These are phyloP conservation scores for Babjeviella inositovora DNA, from an alignment of 805 yeast genomes.

Conservation along the genomic window DNA sequence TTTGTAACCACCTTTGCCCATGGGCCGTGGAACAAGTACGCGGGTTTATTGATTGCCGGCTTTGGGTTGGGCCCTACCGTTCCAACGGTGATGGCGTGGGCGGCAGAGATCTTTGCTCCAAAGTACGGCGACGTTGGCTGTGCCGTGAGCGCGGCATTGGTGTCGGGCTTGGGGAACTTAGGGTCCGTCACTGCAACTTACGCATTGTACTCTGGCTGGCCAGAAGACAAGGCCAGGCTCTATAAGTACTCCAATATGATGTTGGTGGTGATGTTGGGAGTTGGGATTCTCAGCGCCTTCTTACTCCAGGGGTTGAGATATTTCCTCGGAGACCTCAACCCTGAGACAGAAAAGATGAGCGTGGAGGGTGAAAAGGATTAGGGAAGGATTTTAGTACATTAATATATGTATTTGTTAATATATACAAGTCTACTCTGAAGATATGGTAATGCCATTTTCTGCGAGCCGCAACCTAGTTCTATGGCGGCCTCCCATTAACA, in stretches of 20 bases:
- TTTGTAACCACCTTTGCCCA: constrained; percentile 63
- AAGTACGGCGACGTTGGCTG: constrained; percentile 73
- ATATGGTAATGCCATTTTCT: too few relatives aligned
- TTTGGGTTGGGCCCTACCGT: constrained; percentile 87
- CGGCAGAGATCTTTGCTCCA: constrained; percentile 57
- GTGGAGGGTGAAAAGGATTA: too few relatives aligned
- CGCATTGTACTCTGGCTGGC: constrained; percentile 82
- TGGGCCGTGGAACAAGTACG: constrained; percentile 64
- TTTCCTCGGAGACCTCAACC: too few relatives aligned
- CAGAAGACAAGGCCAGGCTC: constrained; percentile 46
- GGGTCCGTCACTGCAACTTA: constrained; percentile 80
- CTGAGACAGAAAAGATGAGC: too few relatives aligned
- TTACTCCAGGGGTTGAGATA: too few relatives aligned
- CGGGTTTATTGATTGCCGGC: constrained; percentile 69
- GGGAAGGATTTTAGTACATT: too few relatives aligned
- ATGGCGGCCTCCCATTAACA: too few relatives aligned
- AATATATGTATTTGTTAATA: too few relatives aligned
- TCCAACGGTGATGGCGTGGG: constrained; percentile 75
- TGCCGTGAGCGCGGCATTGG: constrained; percentile 72
- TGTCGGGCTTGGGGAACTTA: constrained; percentile 74
- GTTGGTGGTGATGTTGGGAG: constrained; percentile 62
- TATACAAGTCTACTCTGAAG: too few relatives aligned
- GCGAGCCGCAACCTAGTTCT: too few relatives aligned
- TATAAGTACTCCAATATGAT: constrained; percentile 71
- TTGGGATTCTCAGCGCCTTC: constrained; percentile 43